Base-by-base conservation (phyloP, 2,329 filamentous ascomycete species). In the Alternaria sp. region DNA sequence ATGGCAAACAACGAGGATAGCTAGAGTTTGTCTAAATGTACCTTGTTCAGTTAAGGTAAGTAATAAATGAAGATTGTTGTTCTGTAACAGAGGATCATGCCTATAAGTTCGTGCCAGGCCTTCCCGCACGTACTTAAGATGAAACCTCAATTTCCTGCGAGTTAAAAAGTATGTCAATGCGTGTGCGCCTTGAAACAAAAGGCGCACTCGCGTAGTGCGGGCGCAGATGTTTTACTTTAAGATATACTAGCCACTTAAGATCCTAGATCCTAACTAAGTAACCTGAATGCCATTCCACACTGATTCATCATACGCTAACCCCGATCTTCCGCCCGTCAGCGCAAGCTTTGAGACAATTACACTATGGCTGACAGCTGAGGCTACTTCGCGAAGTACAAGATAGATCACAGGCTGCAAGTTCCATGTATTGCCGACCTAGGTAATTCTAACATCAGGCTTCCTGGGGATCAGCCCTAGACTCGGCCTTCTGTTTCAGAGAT, bases 81-180 rank as follows among this genome's bases (percentile, higher is more conserved):
- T 34, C 40, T 41, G 54, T 17, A 23, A 36, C 24, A 0, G 7
- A 5, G 14, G 29, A 14, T 34, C 4, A 13, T 48, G 24, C 46
- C 21, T 21, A 11, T 48, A 37, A 50, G 37, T 24, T 17, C 40
- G 31, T 45, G 48, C 40, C 54, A 56, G 52, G 48, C 11, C 31
- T 13, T 33, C 42, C 13, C 14, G 29, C 44, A n/a, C 31, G 29
- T 8, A 48, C 13, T 11, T 26, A 29, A 48, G n/a, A 2, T 21
- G 10, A 14, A 0, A 26, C 11, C 13, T 51, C 21, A 28, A 51
- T 23, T 11, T 31, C 41, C 37, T 29, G 1, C 24, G 11, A 36
- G 9, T 13, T 9, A 13, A 28, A n/a, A 24, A 34, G 36, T 31
- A 48, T 36, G 13, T 24, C 29, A 10, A 26, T n/a, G 9, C 29